A percentile compares a stretch with the other conserved stretches of the same genome.
Conservation (phyloP, 2,329 filamentous ascomycete genomes). For the Aureobasidium sp. region DNA sequence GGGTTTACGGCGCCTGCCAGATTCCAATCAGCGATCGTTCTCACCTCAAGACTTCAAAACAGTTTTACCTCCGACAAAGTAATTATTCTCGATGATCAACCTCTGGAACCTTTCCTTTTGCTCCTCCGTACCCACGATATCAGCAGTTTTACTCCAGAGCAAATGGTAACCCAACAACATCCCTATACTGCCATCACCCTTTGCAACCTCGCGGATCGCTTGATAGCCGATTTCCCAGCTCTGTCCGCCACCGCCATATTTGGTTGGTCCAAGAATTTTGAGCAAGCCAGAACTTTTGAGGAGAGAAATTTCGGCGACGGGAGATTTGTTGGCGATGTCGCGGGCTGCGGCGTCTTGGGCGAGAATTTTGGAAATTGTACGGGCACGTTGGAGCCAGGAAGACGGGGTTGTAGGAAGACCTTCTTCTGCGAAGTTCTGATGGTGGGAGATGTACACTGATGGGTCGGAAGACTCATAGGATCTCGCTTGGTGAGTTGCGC, state of each 20-base stretch:
- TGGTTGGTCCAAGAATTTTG: conserved; percentile 44
- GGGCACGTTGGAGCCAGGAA: conserved; percentile 44
- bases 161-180: conserved; percentile 62
- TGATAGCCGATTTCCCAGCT: conserved; percentile 52
- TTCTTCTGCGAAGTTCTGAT: conserved; percentile 17
- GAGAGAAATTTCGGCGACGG: conserved; percentile 44
- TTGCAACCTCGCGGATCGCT: conserved; percentile 55
- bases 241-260: conserved; percentile 49
- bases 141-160: conserved; percentile 56
- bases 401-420: conserved; percentile 35
- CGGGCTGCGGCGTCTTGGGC: conserved; percentile 41
- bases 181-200: conserved; percentile 57
- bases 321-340: conserved; percentile 48
- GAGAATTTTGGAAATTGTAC: conserved; percentile 45
- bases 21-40: background rate
- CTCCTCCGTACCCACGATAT: conserved; percentile 53
- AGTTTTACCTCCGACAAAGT: conserved; percentile 53
- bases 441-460: background rate
- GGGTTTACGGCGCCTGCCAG: conserved; percentile 50
- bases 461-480: background rate
- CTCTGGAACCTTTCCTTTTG: conserved; percentile 53
- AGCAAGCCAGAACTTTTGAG: conserved; percentile 47
- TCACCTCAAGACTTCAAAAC: background rate
- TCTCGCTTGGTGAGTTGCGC: background rate
- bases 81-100: conserved; percentile 56